phyloP scores from a whole-genome alignment of 768 basidiomycete species.

The Leccinum ochraceum region DNA sequence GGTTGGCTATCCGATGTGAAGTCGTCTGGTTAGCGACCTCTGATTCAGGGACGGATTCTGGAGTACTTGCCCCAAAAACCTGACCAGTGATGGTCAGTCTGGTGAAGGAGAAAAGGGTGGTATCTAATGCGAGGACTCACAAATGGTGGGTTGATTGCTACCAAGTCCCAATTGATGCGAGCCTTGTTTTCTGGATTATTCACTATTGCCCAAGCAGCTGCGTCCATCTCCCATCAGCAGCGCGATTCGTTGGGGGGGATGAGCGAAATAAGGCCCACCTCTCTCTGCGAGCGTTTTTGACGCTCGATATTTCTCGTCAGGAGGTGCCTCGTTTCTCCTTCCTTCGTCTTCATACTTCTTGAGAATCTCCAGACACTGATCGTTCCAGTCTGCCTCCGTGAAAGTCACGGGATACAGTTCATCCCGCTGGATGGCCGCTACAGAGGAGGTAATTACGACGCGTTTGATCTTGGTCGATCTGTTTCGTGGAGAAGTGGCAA shows the following conservation, averaged over 20 bases:
- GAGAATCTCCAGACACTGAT: conserved; percentile 40
- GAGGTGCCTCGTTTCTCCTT: conserved; percentile 36
- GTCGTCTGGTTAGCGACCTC: not conserved
- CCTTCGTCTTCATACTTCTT: conserved; percentile 52
- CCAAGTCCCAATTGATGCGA: conserved; percentile 40
- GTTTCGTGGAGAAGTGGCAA: not conserved
- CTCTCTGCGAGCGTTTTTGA: conserved; percentile 68
- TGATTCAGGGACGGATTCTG: not conserved
- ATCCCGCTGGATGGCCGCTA: conserved; percentile 44
- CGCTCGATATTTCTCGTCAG: conserved; percentile 49
- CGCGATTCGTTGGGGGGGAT: not conserved
- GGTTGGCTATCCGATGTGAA: not conserved
- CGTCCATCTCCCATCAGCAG: not conserved
- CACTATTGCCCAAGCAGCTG: conserved; percentile 53
- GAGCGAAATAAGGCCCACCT: conserved; percentile 31
- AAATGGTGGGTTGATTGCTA: conserved; percentile 41
- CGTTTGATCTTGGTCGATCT: conserved; percentile 54
- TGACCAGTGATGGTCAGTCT: not conserved
- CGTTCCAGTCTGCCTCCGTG: conserved; percentile 45
- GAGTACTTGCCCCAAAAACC: not conserved
- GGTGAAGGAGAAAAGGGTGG: too few species aligned
- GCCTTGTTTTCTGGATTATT: conserved; percentile 30
- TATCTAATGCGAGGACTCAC: conserved; percentile 19
- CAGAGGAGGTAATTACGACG: conserved; percentile 68
- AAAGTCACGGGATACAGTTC: conserved; percentile 33